A percentile compares a stretch with the other conserved stretches of the same genome.
Conservation (phyloP, 495 filamentous ascomycete species). For the Xylaria scruposa region DNA sequence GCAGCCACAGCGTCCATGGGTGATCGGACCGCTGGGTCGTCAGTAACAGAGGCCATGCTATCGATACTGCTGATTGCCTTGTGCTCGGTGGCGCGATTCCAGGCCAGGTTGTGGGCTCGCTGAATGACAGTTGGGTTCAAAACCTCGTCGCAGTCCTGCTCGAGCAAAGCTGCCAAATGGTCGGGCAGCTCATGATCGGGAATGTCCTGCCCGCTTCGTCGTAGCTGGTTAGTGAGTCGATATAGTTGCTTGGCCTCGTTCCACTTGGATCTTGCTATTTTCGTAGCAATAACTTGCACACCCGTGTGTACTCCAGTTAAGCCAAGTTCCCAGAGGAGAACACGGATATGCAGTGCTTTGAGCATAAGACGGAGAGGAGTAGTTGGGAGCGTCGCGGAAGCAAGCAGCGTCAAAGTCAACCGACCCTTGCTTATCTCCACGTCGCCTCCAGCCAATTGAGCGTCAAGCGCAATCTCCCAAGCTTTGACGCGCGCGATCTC, state of each 20-base stretch:
- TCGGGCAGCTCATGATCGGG: slow-evolving; percentile 71
- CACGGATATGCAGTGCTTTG: slow-evolving; percentile 87
- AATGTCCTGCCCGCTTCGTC: slow-evolving; percentile 48
- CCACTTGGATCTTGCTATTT: slow-evolving; percentile 79
- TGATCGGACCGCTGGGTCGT: slow-evolving; percentile 84
- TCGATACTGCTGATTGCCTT: slow-evolving; percentile 67
- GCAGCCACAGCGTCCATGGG: slow-evolving; percentile 89
- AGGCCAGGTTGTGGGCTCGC: slow-evolving; percentile 88
- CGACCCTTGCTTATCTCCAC: slow-evolving; percentile 87
- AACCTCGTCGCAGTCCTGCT: slow-evolving; percentile 79
- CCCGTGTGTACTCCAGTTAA: slow-evolving; percentile 66
- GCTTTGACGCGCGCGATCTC: slow-evolving; percentile 88
- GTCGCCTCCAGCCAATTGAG: slow-evolving; percentile 93
- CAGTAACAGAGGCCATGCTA: slow-evolving; percentile 82
- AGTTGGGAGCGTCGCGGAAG: slow-evolving; percentile 84
- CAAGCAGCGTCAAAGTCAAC: slow-evolving; percentile 84
- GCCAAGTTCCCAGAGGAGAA: slow-evolving; percentile 81
- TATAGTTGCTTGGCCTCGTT: slow-evolving; percentile 74
- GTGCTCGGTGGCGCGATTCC: slow-evolving; percentile 77
- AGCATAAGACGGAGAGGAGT: slow-evolving; percentile 89
- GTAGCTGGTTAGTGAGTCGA: slow-evolving; percentile 59
- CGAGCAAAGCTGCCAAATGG: slow-evolving; percentile 74
- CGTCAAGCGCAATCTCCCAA: slow-evolving; percentile 93
- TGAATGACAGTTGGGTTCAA: slow-evolving; percentile 79
- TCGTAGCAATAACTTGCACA: slow-evolving; percentile 68